A percentile compares a stretch with the other conserved stretches of the same genome.
Evolutionary conservation across 176 grass and related monocot species (phyloP).

Genomic region (Triticum dicoccoides): DNA sequence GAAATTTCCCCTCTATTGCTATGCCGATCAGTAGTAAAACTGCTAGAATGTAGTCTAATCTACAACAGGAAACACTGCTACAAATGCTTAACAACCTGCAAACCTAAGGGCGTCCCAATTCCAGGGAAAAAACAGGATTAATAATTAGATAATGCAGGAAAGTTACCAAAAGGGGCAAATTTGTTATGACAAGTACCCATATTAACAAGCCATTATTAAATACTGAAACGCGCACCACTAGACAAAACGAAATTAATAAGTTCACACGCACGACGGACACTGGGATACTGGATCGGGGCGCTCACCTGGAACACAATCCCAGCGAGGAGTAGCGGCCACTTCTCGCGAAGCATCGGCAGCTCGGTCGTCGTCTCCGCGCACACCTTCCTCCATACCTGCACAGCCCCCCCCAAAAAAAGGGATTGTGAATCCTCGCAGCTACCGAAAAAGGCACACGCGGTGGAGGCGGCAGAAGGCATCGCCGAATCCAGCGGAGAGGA

Average conservation of each 20-base stretch:
- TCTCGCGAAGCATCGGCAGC: constrained; percentile 73
- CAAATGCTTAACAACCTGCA: not conserved
- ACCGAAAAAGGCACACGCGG: not conserved
- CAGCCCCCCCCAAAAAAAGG: not conserved
- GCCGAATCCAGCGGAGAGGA: not conserved
- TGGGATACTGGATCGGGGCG: not conserved
- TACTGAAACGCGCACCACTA: not conserved
- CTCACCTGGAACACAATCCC: constrained; percentile 83
- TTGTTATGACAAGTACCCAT: constrained; percentile 13
- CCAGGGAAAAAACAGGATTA: not conserved
- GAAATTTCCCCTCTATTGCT: not conserved
- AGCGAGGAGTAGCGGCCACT: constrained; percentile 78
- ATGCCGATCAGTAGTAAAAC: not conserved
- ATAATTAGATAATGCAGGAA: not conserved
- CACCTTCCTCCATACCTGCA: constrained; percentile 86
- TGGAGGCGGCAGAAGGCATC: not conserved
- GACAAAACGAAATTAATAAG: constrained; percentile 3
- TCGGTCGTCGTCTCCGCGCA: constrained; percentile 59
- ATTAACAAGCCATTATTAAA: not conserved
- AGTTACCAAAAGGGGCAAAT: not conserved
- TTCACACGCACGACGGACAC: not conserved
- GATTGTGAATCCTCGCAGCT: not conserved
- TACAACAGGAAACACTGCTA: not conserved
- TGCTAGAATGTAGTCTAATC: not conserved
- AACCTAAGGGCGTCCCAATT: not conserved